These are phyloP conservation scores for Zygosaccharomyces sapae DNA, from an alignment of 1,139 yeast genomes.

Conservation along the genomic window DNA sequence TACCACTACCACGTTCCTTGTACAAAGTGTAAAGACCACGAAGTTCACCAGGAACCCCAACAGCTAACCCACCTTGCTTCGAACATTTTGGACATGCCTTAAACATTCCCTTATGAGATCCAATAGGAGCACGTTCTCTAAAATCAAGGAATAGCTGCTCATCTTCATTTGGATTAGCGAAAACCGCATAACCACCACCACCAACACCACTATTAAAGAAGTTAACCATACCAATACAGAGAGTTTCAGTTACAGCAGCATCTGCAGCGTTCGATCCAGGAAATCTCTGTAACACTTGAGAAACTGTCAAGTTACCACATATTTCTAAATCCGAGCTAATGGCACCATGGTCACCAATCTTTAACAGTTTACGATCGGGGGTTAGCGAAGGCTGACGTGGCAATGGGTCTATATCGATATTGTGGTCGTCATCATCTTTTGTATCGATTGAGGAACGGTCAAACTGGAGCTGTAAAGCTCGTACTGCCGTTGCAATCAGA, in stretches of 20 bases:
- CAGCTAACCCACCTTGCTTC: constrained; percentile 76
- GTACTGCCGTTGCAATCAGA: background rate
- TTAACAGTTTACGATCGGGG: constrained; percentile 39
- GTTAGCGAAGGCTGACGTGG: constrained; percentile 37
- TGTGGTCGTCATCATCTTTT: constrained; percentile 19
- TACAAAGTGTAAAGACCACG: constrained; percentile 69
- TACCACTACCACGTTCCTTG: constrained; percentile 63
- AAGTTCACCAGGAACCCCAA: constrained; percentile 86
- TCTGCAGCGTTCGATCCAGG: constrained; percentile 69
- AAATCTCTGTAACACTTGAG: constrained; percentile 44
- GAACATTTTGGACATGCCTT: constrained; percentile 46
- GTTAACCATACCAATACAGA: constrained; percentile 82
- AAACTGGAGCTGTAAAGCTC: constrained; percentile 1
- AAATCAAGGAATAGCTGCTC: constrained; percentile 66
- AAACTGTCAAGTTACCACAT: constrained; percentile 67
- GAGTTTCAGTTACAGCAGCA: constrained; percentile 83
- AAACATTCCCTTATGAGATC: constrained; percentile 64
- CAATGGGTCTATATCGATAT: constrained; percentile 35
- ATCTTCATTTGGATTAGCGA: constrained; percentile 43
- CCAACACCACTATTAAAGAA: constrained; percentile 89
- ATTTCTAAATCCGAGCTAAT: constrained; percentile 70
- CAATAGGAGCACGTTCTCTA: constrained; percentile 77
- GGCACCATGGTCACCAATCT: constrained; percentile 51
- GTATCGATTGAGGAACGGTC: constrained; percentile 1
- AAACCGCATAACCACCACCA: constrained; percentile 79